A percentile compares a stretch with the other conserved stretches of the same genome.
Evolutionary conservation across 495 filamentous ascomycete genomes (phyloP).

Genomic region (Neurospora cerealis): DNA sequence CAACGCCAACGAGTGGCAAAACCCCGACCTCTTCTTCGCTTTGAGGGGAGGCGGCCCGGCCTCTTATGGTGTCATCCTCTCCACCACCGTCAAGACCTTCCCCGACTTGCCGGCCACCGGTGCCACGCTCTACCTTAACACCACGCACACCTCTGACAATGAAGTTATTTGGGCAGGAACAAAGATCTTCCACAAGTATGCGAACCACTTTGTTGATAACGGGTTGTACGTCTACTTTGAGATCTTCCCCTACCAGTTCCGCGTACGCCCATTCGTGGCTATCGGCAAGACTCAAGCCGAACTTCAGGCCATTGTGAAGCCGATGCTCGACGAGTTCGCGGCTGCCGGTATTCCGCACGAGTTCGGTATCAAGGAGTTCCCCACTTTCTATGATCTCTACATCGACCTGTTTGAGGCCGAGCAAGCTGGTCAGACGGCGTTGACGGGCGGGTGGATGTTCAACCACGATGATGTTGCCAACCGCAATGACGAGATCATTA

Average conservation of each 20-base stretch:
- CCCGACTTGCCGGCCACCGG: constrained; percentile 20
- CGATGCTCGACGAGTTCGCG: constrained; percentile 27
- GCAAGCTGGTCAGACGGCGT: constrained; percentile 8
- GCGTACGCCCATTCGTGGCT: constrained; percentile 26
- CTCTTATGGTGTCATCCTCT: constrained; percentile 47
- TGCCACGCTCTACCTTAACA: constrained; percentile 23
- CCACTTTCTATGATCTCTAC: constrained; percentile 32
- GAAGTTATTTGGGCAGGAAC: constrained; percentile 35
- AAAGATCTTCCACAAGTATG: constrained; percentile 33
- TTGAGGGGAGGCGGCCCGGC: constrained; percentile 45
- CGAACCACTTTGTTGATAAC: constrained; percentile 31
- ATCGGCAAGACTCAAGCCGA: constrained; percentile 21
- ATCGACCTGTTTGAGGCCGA: constrained; percentile 27
- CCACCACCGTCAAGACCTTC: constrained; percentile 38
- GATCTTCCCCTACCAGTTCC: constrained; percentile 14
- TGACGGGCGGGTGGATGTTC: constrained; percentile 33
- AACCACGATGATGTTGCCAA: constrained; percentile 24
- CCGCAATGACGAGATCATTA: constrained; percentile 25
- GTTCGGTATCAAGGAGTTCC: constrained; percentile 15
- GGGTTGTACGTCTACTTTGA: constrained; percentile 36
- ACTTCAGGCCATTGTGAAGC: constrained; percentile 21
- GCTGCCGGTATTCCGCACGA: constrained; percentile 15
- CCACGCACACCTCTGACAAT: constrained; percentile 17
- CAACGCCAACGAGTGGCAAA: constrained; percentile 35
- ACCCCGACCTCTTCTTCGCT: constrained; percentile 49